A percentile compares a stretch with the other conserved stretches of the same genome.
Evolutionary conservation across 176 grass and related monocot species (phyloP).

Genomic region (Juncus effusus): DNA sequence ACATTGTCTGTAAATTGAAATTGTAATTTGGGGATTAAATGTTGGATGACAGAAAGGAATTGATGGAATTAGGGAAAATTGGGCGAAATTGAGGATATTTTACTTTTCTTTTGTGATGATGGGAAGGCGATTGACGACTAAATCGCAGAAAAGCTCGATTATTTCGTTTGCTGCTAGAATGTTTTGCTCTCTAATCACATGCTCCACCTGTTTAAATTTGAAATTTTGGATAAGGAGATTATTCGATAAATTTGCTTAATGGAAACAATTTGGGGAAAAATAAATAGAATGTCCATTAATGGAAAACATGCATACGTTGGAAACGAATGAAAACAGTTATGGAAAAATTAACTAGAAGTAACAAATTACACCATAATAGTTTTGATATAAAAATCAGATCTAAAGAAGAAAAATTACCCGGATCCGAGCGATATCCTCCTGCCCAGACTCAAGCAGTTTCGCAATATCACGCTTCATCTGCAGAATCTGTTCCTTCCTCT

Average conservation of each 20-base stretch:
- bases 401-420: conserved; percentile 26
- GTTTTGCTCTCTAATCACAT: conserved; percentile 98
- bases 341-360: conserved; percentile 13
- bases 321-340: neutral
- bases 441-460: conserved; percentile 57
- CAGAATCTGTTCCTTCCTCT: conserved; percentile 65
- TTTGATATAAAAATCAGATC: neutral
- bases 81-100: neutral
- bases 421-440: conserved; percentile 80
- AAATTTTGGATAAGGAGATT: neutral
- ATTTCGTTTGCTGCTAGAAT: conserved; percentile 86
- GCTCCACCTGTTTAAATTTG: conserved; percentile 65
- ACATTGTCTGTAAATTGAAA: conserved; percentile 50
- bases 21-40: neutral
- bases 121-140: conserved; percentile 73
- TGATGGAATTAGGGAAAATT: neutral
- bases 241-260: neutral
- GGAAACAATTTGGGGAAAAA: neutral
- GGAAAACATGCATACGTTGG: neutral
- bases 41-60: neutral
- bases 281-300: neutral
- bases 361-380: neutral
- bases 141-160: conserved; percentile 89
- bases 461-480: conserved; percentile 81
- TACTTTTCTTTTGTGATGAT: conserved; percentile 90